Base-by-base conservation (phyloP, 148 eudicot species). In the Arctostaphylos glauca region DNA sequence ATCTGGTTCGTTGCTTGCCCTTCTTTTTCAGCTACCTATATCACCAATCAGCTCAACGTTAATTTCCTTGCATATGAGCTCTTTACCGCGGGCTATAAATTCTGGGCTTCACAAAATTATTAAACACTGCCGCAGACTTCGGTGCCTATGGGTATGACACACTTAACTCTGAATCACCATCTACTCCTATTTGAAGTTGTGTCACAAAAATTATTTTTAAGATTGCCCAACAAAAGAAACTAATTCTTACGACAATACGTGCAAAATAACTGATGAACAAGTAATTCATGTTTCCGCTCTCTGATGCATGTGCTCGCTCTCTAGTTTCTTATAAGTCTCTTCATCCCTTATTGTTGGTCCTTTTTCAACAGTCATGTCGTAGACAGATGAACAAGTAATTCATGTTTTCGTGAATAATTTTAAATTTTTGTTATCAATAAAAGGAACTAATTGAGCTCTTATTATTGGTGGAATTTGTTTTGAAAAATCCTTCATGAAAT, bases 11-110 rank as follows among this genome's bases (percentile, higher is more conserved):
- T 43, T 15, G 21, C 49, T 44, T 43, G 5, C 52, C 50, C 48
- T 46, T 46, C 23, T 43, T 13, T 43, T 48, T 46, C 23, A 41
- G 76, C 76, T 46, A 10, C 49, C 76, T 44, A 5, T 72, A 15
- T 44, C 48, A 15, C 14, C 25, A 72, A 72, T 43, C 21, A 44
- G 76, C 76, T 46, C 50, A 3, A 72, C 41, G 49, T 6, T 72
- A 21, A 43, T 46, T 72, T 72, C 52, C 50, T 46, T 72, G 76
- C 23, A 72, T 72, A 18, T 72, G 76, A 72, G 76, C 52, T 18
- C 9, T 44, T 43, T 46, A 44, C 18, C 76, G 5, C 21, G 14
- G 23, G 13, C 21, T 62, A 18, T 18, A 14, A 19, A 18, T 72
- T 44, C 23, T 44, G 76, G 50, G 50, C 38, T 72, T 46, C 21